Evolutionary conservation across 257 asterid species (phyloP).

Genomic region (Jacaranda copaia): DNA sequence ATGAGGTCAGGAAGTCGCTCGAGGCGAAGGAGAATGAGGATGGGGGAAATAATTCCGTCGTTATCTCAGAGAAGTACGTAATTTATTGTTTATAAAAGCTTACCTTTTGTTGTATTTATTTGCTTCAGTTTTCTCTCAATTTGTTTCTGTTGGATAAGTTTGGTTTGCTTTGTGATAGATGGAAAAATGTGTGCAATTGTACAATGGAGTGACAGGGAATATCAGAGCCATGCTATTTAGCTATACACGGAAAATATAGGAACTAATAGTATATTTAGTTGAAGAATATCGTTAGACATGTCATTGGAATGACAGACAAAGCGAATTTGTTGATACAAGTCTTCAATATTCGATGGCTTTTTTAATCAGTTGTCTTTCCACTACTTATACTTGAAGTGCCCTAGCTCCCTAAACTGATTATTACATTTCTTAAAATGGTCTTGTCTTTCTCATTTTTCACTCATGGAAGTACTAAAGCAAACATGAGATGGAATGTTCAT

Average conservation of each 20-base stretch:
- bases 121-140: not conserved
- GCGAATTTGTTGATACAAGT: not conserved
- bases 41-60: constrained; percentile 43
- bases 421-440: not conserved
- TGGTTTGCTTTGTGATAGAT: not conserved
- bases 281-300: not conserved
- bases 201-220: not conserved
- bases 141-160: not conserved
- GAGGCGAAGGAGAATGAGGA: constrained; percentile 66
- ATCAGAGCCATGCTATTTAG: not conserved
- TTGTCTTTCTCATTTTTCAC: not conserved
- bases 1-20: constrained; percentile 64
- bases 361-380: no score
- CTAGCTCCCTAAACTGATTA: not conserved
- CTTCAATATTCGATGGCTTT: no score
- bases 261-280: not conserved
- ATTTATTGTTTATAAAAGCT: not conserved
- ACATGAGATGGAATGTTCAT: not conserved
- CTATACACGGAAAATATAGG: not conserved
- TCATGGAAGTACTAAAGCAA: not conserved
- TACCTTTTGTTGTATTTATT: not conserved
- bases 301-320: not conserved
- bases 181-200: constrained; percentile 11
- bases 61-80: constrained; percentile 49
- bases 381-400: not conserved